phyloP scores from a whole-genome alignment of 352 stramenopile species.

The Phytopythium delawarense region DNA sequence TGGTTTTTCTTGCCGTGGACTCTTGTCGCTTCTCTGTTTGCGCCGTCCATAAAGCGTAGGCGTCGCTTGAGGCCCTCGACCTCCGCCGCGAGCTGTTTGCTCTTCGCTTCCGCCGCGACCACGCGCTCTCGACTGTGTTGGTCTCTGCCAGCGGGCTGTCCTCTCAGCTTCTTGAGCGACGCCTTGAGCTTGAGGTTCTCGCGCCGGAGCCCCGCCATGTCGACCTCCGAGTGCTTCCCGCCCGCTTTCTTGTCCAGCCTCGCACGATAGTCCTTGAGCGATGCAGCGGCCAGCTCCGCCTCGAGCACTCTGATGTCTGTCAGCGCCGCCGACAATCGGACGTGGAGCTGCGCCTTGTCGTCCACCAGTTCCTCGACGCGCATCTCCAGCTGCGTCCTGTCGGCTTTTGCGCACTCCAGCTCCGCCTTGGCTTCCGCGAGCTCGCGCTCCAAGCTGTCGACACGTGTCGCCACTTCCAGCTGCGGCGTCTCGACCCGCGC shows the following conservation, averaged over 20 bases:
- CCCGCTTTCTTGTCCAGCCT: neutral
- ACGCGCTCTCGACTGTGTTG: neutral
- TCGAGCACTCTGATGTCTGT: neutral
- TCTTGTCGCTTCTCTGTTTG: neutral
- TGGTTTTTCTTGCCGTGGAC: neutral
- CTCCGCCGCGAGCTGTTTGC: neutral
- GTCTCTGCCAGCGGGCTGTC: neutral
- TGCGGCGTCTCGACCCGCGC: neutral
- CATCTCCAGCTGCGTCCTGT: neutral
- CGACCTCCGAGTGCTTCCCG: neutral
- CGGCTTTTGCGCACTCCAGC: neutral
- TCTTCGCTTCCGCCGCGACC: neutral
- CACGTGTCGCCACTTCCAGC: neutral
- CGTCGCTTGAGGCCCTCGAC: neutral
- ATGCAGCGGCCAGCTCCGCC: neutral
- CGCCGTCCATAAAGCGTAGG: neutral
- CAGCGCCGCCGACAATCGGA: neutral
- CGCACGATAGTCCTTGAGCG: neutral
- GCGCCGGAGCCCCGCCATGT: neutral
- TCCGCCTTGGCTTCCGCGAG: neutral
- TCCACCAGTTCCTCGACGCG: neutral
- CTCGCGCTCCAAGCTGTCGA: neutral
- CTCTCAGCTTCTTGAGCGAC: neutral
- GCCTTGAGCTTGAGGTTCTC: slow-evolving; percentile 1
- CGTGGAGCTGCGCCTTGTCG: slow-evolving; percentile 1